Base-by-base conservation (phyloP, 208 protist species). In the Porcisia hertigi region DNA sequence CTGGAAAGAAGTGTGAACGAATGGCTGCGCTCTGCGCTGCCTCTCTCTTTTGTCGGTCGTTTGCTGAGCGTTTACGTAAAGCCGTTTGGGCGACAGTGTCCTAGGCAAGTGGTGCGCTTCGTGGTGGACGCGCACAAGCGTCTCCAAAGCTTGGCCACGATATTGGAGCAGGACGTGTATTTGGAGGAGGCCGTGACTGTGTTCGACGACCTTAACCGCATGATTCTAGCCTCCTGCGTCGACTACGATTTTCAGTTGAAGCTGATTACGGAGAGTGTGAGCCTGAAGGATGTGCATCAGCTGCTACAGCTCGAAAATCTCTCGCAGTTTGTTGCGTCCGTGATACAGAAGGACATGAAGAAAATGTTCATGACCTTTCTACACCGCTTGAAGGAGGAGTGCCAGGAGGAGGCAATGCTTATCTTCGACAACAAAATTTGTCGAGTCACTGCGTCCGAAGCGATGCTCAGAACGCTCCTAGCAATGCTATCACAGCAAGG, bases 311-410 rank as follows among this genome's bases (percentile, higher is more conserved):
- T 85, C 0, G 86, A 93, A 41, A 92, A 88, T 59, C 69, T 97
- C 8, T 73, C 86, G 7, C 81, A 89, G 53, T 76, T 97, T 47
- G 89, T 95, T 4, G 70, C 77, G 2, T 88, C 84, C 12, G 81
- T 92, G 12, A 89, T 96, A n/a, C 77, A 88, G 55, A 94, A 92
- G 72, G 81, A 94, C 57, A 72, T 94, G 72, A 92, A 93, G 70
- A 91, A 91, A 62, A 87, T 88, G 39, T 91, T 97, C 74, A 95
- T 94, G 89, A 84, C 85, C 30, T 90, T 95, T 55, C 79, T 97
- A 45, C 86, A 90, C 71, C 83, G 85, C 14, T 75, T 95, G 16
- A 95, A 95, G 73, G 89, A 95, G 39, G 83, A 90, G 76, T 94
- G 90, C 64, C 63, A 87, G 52, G 72, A 57, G 36, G 92, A 96